These are phyloP conservation scores for Corynascus novoguineensis DNA, from an alignment of 495 filamentous ascomycete species.

Conservation along the genomic window DNA sequence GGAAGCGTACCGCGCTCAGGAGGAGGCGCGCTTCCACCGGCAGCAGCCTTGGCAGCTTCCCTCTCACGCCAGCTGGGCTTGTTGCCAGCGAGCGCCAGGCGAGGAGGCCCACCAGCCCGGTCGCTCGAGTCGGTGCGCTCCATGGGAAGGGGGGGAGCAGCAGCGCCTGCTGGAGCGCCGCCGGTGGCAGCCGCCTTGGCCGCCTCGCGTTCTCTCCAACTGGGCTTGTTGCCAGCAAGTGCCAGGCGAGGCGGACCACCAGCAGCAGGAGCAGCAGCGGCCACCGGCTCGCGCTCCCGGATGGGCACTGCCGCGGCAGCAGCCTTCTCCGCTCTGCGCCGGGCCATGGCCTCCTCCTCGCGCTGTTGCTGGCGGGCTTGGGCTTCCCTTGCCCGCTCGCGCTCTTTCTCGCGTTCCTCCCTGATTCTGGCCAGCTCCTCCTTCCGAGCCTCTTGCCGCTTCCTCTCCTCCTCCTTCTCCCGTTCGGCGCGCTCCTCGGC, in stretches of 20 bases:
- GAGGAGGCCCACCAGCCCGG: conserved; percentile 53
- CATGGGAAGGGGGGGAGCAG: conserved; percentile 30
- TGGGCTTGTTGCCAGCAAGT: conserved; percentile 31
- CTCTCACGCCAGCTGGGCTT: conserved; percentile 82
- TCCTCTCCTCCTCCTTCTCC: conserved; percentile 78
- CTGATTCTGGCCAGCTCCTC: conserved; percentile 65
- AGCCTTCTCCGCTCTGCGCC: conserved; percentile 44
- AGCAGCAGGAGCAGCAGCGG: conserved; percentile 21
- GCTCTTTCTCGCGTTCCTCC: conserved; percentile 76
- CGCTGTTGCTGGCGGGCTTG: conserved; percentile 46
- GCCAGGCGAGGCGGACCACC: conserved; percentile 25
- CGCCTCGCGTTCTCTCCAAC: conserved; percentile 45
- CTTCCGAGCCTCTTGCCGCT: conserved; percentile 61
- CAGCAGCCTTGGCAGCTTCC: conserved; percentile 55
- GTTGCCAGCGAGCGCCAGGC: conserved; percentile 58
- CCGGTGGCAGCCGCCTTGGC: conserved; percentile 23
- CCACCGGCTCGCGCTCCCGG: conserved; percentile 38
- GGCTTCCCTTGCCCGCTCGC: conserved; percentile 53
- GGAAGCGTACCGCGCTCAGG: conserved; percentile 23
- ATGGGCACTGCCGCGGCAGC: conserved; percentile 20
- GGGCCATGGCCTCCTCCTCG: conserved; percentile 52
- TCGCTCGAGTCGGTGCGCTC: conserved; percentile 53
- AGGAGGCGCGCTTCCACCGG: conserved; percentile 11
- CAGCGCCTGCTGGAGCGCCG: conserved; percentile 13
- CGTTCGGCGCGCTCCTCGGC: conserved; percentile 73